Evolutionary conservation across 768 basidiomycete species (phyloP).

Genomic region (Kwoniella europaea): DNA sequence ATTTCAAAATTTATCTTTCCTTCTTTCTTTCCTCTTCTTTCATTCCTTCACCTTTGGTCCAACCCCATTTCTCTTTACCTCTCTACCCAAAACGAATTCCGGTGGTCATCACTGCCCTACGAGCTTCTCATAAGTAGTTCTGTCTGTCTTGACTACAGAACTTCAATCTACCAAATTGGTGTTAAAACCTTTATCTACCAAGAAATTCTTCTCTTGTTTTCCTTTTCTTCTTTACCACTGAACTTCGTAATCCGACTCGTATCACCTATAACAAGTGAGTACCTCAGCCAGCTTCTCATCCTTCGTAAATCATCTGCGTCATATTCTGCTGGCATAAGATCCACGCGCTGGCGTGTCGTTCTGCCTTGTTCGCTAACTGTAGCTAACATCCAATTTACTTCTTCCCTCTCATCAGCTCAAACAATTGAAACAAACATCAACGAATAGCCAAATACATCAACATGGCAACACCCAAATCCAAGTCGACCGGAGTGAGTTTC

Average conservation of each 20-base stretch:
- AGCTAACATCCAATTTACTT: neutral
- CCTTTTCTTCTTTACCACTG: neutral
- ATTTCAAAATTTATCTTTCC: neutral
- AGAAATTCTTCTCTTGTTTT: too few relatives aligned
- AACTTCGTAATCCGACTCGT: too few relatives aligned
- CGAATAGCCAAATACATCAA: neutral
- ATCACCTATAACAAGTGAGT: neutral
- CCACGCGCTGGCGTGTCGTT: too few relatives aligned
- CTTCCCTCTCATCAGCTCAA: conserved; percentile 13
- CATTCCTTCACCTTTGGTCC: conserved; percentile 6
- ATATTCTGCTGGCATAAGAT: too few relatives aligned
- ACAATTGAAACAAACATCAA: neutral
- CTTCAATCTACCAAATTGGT: too few relatives aligned
- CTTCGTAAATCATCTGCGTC: neutral
- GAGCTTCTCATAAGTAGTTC: too few relatives aligned
- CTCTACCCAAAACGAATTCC: too few relatives aligned
- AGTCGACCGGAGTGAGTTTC: conserved; percentile 6
- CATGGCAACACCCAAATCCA: conserved; percentile 9
- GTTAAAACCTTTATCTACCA: too few relatives aligned
- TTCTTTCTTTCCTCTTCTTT: conserved; percentile 1
- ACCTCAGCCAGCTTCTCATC: conserved; percentile 1
- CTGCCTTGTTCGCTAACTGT: too few relatives aligned
- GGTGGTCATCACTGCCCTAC: neutral
- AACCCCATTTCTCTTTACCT: neutral
- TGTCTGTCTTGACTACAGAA: too few relatives aligned